Evolutionary conservation across 805 yeast genomes (phyloP).

Genomic region (Wickerhamiella cacticola): DNA sequence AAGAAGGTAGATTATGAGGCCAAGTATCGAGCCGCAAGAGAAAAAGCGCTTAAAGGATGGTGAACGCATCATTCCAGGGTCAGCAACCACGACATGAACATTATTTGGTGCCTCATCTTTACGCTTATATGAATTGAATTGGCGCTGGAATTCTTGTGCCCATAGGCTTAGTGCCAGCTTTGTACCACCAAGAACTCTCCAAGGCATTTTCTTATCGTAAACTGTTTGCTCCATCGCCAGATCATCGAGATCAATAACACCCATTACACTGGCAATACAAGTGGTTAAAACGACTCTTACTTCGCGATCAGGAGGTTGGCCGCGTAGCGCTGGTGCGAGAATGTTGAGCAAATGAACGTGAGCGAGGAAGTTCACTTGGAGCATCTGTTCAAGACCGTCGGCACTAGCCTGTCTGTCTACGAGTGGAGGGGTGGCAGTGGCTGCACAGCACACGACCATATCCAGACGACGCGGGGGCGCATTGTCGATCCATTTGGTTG

Average conservation of each 20-base stretch:
- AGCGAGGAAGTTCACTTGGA: constrained; percentile 69
- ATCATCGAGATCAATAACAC: constrained; percentile 48
- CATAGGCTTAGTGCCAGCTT: constrained; percentile 65
- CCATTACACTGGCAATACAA: constrained; percentile 69
- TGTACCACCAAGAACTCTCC: constrained; percentile 70
- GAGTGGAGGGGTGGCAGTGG: constrained; percentile 63
- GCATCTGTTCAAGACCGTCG: constrained; percentile 82
- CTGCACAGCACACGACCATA: constrained; percentile 81
- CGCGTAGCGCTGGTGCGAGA: constrained; percentile 68
- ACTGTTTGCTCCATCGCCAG: constrained; percentile 41
- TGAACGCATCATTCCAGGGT: constrained; percentile 88
- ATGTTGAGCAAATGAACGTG: constrained; percentile 72
- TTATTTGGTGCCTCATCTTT: constrained; percentile 58
- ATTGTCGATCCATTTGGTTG: constrained; percentile 88
- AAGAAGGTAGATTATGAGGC: constrained; percentile 47
- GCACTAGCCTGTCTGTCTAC: constrained; percentile 48
- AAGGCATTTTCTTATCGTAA: constrained; percentile 54
- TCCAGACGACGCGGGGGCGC: constrained; percentile 84
- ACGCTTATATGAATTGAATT: constrained; percentile 46
- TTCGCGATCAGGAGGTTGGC: constrained; percentile 91
- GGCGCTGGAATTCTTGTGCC: constrained; percentile 66
- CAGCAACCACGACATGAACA: constrained; percentile 59
- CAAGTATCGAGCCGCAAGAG: constrained; percentile 60
- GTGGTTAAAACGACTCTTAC: constrained; percentile 70
- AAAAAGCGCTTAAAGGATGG: constrained; percentile 70